Conservation (phyloP, 2,329 filamentous ascomycete species). For the Trichoderma afroharzianum region DNA sequence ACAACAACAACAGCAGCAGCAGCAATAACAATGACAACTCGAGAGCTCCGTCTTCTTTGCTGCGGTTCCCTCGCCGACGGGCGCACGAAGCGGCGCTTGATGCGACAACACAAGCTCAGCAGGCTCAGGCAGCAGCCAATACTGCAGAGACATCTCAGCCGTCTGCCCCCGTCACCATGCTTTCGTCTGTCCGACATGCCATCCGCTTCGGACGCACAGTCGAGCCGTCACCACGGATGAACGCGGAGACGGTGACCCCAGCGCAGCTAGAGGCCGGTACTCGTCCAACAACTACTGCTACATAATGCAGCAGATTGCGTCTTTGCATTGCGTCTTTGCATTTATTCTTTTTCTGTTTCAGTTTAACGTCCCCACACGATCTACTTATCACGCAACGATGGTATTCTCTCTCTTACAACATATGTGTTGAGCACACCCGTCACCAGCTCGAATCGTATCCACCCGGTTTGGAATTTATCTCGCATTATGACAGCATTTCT, state of each 20-base stretch:
- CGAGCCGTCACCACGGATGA: slow-evolving; percentile 20
- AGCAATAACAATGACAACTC: not conserved
- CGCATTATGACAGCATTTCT: slow-evolving; percentile 26
- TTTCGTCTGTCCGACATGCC: slow-evolving; percentile 33
- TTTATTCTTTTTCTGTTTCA: not conserved
- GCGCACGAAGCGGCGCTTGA: not conserved
- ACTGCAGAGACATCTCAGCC: not conserved
- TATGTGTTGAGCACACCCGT: slow-evolving; percentile 23
- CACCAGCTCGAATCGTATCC: slow-evolving; percentile 26
- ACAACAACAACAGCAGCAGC: not conserved
- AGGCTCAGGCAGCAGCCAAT: not conserved
- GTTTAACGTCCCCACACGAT: not conserved
- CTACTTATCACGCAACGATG: slow-evolving; percentile 23
- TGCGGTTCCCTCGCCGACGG: slow-evolving; percentile 3
- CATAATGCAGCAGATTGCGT: not conserved
- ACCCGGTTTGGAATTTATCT: slow-evolving; percentile 22
- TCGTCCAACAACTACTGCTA: slow-evolving; percentile 23
- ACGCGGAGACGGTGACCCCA: slow-evolving; percentile 35
- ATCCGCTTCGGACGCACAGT: slow-evolving; percentile 32
- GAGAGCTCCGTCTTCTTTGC: not conserved
- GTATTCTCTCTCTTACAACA: slow-evolving; percentile 29
- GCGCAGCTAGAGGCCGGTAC: slow-evolving; percentile 47
- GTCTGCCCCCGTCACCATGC: slow-evolving; percentile 23
- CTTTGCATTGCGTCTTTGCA: not conserved
- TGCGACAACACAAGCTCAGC: not conserved